Conservation (phyloP, 257 asterid species). For the Craterostigma plantagineum region DNA sequence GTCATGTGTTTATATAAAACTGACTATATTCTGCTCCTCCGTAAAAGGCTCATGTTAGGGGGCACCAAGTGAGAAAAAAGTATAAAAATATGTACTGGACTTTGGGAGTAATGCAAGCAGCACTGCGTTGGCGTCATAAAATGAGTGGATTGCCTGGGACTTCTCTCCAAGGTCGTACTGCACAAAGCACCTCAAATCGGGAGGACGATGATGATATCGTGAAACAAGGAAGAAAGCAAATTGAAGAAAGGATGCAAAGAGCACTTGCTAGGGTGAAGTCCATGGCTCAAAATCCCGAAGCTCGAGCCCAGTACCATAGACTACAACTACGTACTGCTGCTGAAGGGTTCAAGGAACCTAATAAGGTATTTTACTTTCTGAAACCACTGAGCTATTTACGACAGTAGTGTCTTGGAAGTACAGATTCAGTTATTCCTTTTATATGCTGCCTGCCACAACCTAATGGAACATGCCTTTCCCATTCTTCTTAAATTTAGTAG, state of each 20-base stretch:
- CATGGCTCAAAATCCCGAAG: conserved; percentile 83
- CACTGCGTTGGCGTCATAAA: conserved; percentile 88
- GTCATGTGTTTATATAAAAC: background rate
- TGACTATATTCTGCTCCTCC: background rate
- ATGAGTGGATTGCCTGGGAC: conserved; percentile 66
- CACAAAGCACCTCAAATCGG: conserved; percentile 12
- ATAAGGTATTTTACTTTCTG: conserved; percentile 43
- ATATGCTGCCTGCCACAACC: too few species aligned
- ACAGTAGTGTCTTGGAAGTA: too few species aligned
- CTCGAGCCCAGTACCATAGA: conserved; percentile 82
- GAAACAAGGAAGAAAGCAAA: conserved; percentile 75
- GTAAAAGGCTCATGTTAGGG: conserved; percentile 82
- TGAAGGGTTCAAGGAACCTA: conserved; percentile 57
- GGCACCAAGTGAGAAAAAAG: conserved; percentile 86
- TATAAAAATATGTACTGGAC: conserved; percentile 80
- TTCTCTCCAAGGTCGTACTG: conserved; percentile 21
- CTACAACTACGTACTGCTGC: conserved; percentile 56
- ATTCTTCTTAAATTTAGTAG: too few species aligned
- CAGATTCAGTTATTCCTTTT: too few species aligned
- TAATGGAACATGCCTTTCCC: too few species aligned
- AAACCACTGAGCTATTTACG: too few species aligned
- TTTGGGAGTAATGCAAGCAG: conserved; percentile 69
- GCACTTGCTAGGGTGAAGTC: conserved; percentile 86
- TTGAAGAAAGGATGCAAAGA: conserved; percentile 71
- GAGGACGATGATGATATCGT: conserved; percentile 81